These are phyloP conservation scores for Brassica cretica DNA, from an alignment of 345 rosid species.

Conservation along the genomic window DNA sequence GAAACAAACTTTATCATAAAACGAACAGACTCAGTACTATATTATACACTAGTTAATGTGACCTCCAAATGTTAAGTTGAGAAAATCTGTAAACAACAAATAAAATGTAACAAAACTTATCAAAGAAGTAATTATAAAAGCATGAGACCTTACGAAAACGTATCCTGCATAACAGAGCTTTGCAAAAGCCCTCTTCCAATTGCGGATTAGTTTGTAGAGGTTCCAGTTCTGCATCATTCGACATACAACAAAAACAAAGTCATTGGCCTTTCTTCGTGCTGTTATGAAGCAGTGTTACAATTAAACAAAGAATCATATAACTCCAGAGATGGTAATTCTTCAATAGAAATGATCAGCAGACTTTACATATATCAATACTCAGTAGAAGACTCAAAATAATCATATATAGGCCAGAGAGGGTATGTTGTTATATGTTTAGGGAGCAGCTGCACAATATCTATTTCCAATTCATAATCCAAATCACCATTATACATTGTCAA, in stretches of 20 bases:
- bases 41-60: conserved; percentile 7
- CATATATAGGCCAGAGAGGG: conserved; percentile 5
- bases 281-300: conserved; percentile 11
- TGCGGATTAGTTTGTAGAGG: conserved; percentile 68
- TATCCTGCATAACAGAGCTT: conserved; percentile 85
- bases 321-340: neutral
- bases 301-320: neutral
- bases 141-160: conserved; percentile 99
- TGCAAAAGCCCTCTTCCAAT: conserved; percentile 88
- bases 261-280: conserved; percentile 2
- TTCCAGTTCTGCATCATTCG: conserved; percentile 72
- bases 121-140: conserved; percentile 46
- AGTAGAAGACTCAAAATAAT: conserved; percentile 7
- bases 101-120: conserved; percentile 8
- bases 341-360: conserved; percentile 1
- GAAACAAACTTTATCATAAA: neutral
- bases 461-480: conserved; percentile 7
- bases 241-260: conserved; percentile 8
- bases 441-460: conserved; percentile 12
- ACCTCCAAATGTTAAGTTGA: conserved; percentile 16
- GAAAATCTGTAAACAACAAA: neutral
- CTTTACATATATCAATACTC: neutral
- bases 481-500: conserved; percentile 1
- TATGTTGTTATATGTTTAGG: neutral
- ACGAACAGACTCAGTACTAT: conserved; percentile 1